Base-by-base conservation (phyloP, 768 basidiomycete genomes). In the Rhodotorula kratochvilovae region DNA sequence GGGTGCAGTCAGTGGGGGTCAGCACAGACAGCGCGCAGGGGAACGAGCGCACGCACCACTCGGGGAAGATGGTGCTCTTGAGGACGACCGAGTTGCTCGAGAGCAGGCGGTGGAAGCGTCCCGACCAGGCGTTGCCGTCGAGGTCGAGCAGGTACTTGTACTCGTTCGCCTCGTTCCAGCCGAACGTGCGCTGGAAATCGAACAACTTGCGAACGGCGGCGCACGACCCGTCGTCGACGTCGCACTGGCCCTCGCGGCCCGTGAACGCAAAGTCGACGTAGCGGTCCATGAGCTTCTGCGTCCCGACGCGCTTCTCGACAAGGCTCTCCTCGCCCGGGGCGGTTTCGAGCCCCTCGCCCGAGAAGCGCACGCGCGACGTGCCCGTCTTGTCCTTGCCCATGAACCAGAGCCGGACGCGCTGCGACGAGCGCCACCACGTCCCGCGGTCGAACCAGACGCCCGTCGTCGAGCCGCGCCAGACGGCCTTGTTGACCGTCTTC, bases 391-490 rank as follows among this genome's bases (percentile, higher is more conserved):
- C 76, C 51, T 75, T 70, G 29, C 66, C 59, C 45, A 81, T 80
- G 27, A 80, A 79, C 39, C 86, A 82, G 1, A 88, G 79, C n/a
- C 83, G 58, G 15, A 54, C 78, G 2, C 74, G 76, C 54, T 88
- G 88, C 3, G 83, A 81, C 19, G 81, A 76, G 63, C 78, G 61
- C 88, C 88, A 88, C 23, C 80, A 80, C 8, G 83, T 81, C 0
- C 74, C 68, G 1, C 77, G 64, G n/a, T 80, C 77, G 60, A 85
- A 83, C 67, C 74, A 81, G 23, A 87, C 95, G 68, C 96, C 96
- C 0, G 95, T 98, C 0, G 92, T 95, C 4, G 92, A 90, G n/a
- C 96, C 96, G 57, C 96, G 83, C 92, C 95, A 99, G 79, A 94
- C 96, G 51, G 97, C 79, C 53, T 70, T 85, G 77, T 85, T 86